Conservation (phyloP, 2,329 filamentous ascomycete species). For the Ceratocystis cacaofunesta region DNA sequence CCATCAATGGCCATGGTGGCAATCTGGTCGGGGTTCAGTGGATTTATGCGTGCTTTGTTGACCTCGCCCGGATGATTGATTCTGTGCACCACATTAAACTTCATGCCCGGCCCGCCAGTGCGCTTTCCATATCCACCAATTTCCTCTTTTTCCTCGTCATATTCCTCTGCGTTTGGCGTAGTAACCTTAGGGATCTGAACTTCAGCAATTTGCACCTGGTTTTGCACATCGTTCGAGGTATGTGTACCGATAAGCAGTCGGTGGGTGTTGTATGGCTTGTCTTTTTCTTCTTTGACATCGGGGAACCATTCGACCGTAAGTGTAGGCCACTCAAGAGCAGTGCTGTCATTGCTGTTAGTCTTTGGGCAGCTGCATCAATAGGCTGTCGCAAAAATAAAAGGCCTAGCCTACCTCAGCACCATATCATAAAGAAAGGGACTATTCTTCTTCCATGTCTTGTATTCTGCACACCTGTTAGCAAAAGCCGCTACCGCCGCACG, state of each 20-base stretch:
- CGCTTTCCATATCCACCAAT: slow-evolving; percentile 83
- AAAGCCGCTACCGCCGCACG: neutral
- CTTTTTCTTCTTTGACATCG: slow-evolving; percentile 75
- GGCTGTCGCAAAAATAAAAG: neutral
- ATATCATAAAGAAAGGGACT: slow-evolving; percentile 96
- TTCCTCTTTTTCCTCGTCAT: slow-evolving; percentile 83
- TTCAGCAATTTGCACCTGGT: slow-evolving; percentile 89
- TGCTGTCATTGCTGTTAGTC: slow-evolving; percentile 33
- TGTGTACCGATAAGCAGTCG: slow-evolving; percentile 88
- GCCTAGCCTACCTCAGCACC: slow-evolving; percentile 54
- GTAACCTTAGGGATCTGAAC: slow-evolving; percentile 77
- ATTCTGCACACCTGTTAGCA: slow-evolving; percentile 43
- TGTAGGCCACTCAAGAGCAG: slow-evolving; percentile 91
- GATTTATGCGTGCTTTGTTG: slow-evolving; percentile 96
- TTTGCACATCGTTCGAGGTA: slow-evolving; percentile 69
- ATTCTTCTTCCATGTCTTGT: slow-evolving; percentile 99
- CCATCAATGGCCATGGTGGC: slow-evolving; percentile 83
- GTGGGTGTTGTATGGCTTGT: slow-evolving; percentile 76
- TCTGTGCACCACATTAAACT: slow-evolving; percentile 84
- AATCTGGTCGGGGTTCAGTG: slow-evolving; percentile 92
- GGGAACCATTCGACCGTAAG: slow-evolving; percentile 97
- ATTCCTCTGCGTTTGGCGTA: slow-evolving; percentile 62
- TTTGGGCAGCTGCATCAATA: neutral
- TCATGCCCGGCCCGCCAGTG: slow-evolving; percentile 54
- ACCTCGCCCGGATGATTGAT: slow-evolving; percentile 95